Evolutionary conservation across 129 eudicot species (phyloP), one percentile per base, ranked within the genome.

Genomic region (Tagetes patula): DNA sequence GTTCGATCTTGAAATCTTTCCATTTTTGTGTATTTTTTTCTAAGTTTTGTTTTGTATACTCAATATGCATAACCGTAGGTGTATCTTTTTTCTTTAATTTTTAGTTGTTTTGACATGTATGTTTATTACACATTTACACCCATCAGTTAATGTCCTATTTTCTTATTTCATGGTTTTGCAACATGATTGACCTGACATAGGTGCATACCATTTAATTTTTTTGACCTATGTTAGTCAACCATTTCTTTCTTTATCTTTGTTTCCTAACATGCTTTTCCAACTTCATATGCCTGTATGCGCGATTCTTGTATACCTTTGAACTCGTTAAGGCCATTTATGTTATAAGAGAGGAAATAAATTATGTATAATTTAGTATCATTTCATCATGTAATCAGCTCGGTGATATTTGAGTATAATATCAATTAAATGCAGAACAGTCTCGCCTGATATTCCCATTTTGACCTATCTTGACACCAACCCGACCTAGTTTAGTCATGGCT

Each of bases 401-500:
- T 50, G 8, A 49, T 50, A 48, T 11, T 55, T 14, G 31, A 10
- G 48, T 65, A 71, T 13, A 42, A 54, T 14, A 1, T 85, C 66
- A 92, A 69, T 87, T 87, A 60, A 93, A 87, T 4, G 75, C 79
- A 60, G 83, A 72, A 76, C 96, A 93, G 69, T 84, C 89, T 30
- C 80, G 69, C 27, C 98, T 88, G 42, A 90, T 87, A 61, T 90
- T 93, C 50, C 98, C 98, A 46, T 79, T 82, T 47, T 20, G 69
- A 20, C 92, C 85, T 0, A 87, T 87, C 76, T 90, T 93, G 76
- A 90, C 92, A 20, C 96, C 96, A 55, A 87, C 84, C 74, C 91
- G 85, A 14, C 96, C 96, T 79, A 93, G 65, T 65, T 90, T 93
- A 43, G 81, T 87, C 79, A 93, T 87, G 30, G 98, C 96, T 10